A percentile compares a stretch with the other conserved stretches of the same genome.
These are phyloP conservation scores for Boletus coccyginus DNA, from an alignment of 768 basidiomycete species.

Conservation along the genomic window DNA sequence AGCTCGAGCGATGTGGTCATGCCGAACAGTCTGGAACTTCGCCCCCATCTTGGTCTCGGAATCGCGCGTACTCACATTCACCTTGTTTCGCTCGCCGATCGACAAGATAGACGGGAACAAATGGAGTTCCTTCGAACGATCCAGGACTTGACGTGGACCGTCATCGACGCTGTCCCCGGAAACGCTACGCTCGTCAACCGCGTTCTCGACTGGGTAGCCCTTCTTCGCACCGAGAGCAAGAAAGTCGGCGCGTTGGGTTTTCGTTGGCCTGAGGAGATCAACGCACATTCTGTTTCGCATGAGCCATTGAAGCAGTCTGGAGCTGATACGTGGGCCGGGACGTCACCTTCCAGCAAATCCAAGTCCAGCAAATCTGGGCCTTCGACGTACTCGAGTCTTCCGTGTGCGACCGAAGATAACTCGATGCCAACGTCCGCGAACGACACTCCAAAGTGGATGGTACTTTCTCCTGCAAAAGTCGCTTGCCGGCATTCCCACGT, in stretches of 20 bases:
- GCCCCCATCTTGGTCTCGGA: slow-evolving; percentile 27
- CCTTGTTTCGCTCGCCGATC: slow-evolving; percentile 57
- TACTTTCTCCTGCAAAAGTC: slow-evolving; percentile 57
- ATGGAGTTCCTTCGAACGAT: slow-evolving; percentile 54
- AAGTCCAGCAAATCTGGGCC: not conserved
- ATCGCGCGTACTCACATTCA: slow-evolving; percentile 42
- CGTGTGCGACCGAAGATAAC: slow-evolving; percentile 46
- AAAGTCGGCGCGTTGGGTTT: slow-evolving; percentile 14
- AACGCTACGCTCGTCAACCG: slow-evolving; percentile 36
- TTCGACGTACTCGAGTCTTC: slow-evolving; percentile 22
- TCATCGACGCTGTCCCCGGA: slow-evolving; percentile 47
- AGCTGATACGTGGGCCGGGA: slow-evolving; percentile 22
- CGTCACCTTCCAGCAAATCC: not conserved
- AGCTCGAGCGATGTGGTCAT: not conserved
- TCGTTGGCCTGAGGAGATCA: slow-evolving; percentile 40
- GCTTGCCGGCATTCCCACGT: slow-evolving; percentile 76
- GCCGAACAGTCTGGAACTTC: not conserved
- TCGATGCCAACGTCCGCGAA: slow-evolving; percentile 34
- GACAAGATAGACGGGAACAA: slow-evolving; percentile 51
- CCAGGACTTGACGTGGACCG: slow-evolving; percentile 52
- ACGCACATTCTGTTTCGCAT: slow-evolving; percentile 20
- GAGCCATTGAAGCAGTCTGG: slow-evolving; percentile 2
- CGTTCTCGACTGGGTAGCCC: slow-evolving; percentile 44
- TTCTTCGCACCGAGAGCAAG: not conserved
- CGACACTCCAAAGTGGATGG: slow-evolving; percentile 41